Conservation (phyloP, 306 rosid genomes). For the Vigna mungo region DNA sequence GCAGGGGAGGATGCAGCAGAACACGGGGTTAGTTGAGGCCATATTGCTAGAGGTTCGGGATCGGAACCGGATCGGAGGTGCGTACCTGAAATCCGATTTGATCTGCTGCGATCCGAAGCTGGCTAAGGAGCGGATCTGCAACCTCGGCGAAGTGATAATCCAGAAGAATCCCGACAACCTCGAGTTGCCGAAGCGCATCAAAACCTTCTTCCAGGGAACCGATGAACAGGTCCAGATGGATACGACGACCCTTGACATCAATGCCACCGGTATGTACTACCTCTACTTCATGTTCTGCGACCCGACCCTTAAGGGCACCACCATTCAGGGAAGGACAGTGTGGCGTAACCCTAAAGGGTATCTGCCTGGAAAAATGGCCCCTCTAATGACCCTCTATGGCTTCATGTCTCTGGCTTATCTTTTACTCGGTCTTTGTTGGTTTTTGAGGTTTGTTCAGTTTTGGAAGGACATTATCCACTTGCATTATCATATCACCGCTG, state of each 20-base stretch:
- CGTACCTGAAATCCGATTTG: conserved; percentile 61
- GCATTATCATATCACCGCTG: conserved; percentile 86
- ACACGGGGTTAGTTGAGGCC: conserved; percentile 86
- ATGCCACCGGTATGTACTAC: conserved; percentile 85
- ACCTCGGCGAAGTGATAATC: conserved; percentile 74
- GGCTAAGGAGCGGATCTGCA: conserved; percentile 56
- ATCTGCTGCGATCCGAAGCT: conserved; percentile 71
- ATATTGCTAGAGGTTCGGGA: conserved; percentile 82
- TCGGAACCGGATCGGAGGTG: conserved; percentile 73
- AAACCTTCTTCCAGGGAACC: conserved; percentile 70
- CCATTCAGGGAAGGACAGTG: conserved; percentile 77
- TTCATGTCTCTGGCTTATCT: conserved; percentile 89
- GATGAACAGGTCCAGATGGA: conserved; percentile 49
- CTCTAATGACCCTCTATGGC: conserved; percentile 80
- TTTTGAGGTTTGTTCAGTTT: conserved; percentile 77
- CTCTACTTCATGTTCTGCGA: conserved; percentile 89
- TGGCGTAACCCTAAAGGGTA: conserved; percentile 93
- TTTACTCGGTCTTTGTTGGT: conserved; percentile 80
- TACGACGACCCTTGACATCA: conserved; percentile 50
- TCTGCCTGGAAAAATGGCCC: conserved; percentile 90
- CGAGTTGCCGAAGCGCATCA: conserved; percentile 65
- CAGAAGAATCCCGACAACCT: conserved; percentile 57
- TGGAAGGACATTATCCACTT: conserved; percentile 87
- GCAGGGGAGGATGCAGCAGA: conserved; percentile 67
- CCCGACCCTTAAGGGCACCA: conserved; percentile 70